A percentile compares a stretch with the other conserved stretches of the same genome.
Evolutionary conservation across 1,284 basidiomycete species (phyloP).

Genomic region (Amylostereum areolatum): DNA sequence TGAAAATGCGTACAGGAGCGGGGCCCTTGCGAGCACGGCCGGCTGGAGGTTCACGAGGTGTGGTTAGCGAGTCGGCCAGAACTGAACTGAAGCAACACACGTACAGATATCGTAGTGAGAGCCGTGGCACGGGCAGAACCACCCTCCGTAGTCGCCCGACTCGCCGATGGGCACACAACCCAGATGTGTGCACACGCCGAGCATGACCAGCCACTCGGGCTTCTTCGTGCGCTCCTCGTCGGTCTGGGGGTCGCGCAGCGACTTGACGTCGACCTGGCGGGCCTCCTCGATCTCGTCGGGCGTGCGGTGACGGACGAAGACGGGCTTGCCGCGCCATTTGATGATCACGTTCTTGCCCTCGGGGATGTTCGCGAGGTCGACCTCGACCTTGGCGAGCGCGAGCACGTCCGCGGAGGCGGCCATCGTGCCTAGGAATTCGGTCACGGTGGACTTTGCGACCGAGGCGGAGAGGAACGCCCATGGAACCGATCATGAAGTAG

Average conservation of each 20-base stretch:
- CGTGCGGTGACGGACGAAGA: slow-evolving; percentile 98
- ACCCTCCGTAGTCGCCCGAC: slow-evolving; percentile 96
- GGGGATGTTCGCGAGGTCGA: slow-evolving; percentile 87
- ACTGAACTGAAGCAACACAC: slow-evolving; percentile 18
- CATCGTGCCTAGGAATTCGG: slow-evolving; percentile 96
- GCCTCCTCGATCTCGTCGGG: slow-evolving; percentile 92
- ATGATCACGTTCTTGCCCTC: slow-evolving; percentile 98
- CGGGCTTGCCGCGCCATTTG: slow-evolving; percentile 99
- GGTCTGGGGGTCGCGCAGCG: slow-evolving; percentile 87
- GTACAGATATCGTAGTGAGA: slow-evolving; percentile 95
- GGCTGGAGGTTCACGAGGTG: slow-evolving; percentile 38
- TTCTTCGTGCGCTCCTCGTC: slow-evolving; percentile 89
- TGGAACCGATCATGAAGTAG: slow-evolving; percentile 97
- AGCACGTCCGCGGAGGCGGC: slow-evolving; percentile 96
- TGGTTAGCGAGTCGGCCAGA: slow-evolving; percentile 9
- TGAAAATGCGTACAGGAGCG: slow-evolving; percentile 63
- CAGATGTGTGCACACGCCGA: slow-evolving; percentile 97
- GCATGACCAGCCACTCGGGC: slow-evolving; percentile 98
- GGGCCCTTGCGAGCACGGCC: slow-evolving; percentile 94
- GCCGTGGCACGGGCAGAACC: slow-evolving; percentile 99
- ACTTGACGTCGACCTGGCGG: slow-evolving; percentile 78
- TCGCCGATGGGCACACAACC: slow-evolving; percentile 99
- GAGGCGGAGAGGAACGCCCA: slow-evolving; percentile 95
- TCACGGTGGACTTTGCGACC: slow-evolving; percentile 89
- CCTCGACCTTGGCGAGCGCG: slow-evolving; percentile 96